Base-by-base conservation (phyloP, 345 rosid species). In the Lepidium sativum region DNA sequence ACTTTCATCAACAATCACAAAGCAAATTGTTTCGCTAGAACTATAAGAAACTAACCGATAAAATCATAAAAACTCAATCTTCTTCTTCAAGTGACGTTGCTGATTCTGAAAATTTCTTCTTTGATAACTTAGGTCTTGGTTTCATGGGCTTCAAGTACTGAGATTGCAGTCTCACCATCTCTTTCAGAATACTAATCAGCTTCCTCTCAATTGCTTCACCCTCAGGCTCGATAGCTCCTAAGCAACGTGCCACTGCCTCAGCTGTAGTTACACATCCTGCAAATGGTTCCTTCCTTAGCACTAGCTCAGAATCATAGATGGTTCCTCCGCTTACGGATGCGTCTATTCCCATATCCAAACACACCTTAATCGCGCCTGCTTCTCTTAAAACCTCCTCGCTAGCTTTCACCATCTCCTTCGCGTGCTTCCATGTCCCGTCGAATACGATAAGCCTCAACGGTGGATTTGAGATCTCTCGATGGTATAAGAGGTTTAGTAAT, bases 361-460 rank as follows among this genome's bases (percentile, higher is more conserved):
- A 82, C 21, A 85, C 96, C 64, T 89, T 77, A 21, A 64, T 29
- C 0, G 82, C 85, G 9, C 89, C 85, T 23, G 80, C 57, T 65
- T 68, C 74, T 55, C 75, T 65, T 73, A 92, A 41, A 60, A 79
- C 82, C 55, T 68, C 84, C 66, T 82, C 81, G 77, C 95, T 92
- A 5, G 92, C 87, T 7, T 53, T 70, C 47, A 89, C 85, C 96
- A 92, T 92, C 87, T 89, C 98, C 73, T 74, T 85, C 54, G 96
- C 98, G 69, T 92, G 96, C 71, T 80, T 85, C 96, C 95, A 92
- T 63, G 96, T 88, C 41, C 83, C 98, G 67, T 89, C 95, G 70
- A 92, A 86, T 38, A 78, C 95, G 71, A 89, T 80, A 1, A 92
- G 64, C 40, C 79, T 78, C 13, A 71, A 34, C 27, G 76, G 75